These are phyloP conservation scores for Senna siamea DNA, from an alignment of 306 rosid genomes.

Conservation along the genomic window DNA sequence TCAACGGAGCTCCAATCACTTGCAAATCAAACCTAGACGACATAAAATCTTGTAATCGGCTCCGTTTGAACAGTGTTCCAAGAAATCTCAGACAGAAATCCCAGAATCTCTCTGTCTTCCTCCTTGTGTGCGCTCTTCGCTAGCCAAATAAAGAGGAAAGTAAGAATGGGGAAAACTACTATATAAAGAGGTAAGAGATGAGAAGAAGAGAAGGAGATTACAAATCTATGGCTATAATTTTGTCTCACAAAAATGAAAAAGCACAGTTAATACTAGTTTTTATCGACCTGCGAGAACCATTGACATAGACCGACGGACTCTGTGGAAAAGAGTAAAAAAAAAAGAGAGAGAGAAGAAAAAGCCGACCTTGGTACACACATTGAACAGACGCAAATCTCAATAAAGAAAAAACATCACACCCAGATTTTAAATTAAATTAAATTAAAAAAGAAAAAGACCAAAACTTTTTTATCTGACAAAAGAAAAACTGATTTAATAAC, in stretches of 20 bases:
- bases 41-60: slow-evolving; percentile 56
- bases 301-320: neutral
- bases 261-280: slow-evolving; percentile 16
- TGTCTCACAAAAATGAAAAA: slow-evolving; percentile 6
- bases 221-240: slow-evolving; percentile 59
- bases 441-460: neutral
- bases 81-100: neutral
- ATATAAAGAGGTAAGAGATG: no score
- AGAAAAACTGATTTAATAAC: neutral
- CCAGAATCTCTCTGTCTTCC: neutral
- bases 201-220: slow-evolving; percentile 41
- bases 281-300: slow-evolving; percentile 34
- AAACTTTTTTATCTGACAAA: neutral
- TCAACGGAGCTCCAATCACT: slow-evolving; percentile 67
- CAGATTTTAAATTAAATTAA: neutral
- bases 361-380: slow-evolving; percentile 19
- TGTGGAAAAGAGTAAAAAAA: slow-evolving; percentile 22
- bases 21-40: slow-evolving; percentile 70
- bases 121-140: slow-evolving; percentile 5
- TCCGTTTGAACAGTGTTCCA: no score
- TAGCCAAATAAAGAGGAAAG: slow-evolving; percentile 10
- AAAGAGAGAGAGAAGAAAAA: neutral
- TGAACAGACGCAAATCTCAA: slow-evolving; percentile 57
- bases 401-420: slow-evolving; percentile 11
- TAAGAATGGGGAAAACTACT: neutral